Percentiles rank a stretch among this genome's conserved stretches.
Conservation (phyloP, 345 rosid species). For the Sisymbrium altissimum region DNA sequence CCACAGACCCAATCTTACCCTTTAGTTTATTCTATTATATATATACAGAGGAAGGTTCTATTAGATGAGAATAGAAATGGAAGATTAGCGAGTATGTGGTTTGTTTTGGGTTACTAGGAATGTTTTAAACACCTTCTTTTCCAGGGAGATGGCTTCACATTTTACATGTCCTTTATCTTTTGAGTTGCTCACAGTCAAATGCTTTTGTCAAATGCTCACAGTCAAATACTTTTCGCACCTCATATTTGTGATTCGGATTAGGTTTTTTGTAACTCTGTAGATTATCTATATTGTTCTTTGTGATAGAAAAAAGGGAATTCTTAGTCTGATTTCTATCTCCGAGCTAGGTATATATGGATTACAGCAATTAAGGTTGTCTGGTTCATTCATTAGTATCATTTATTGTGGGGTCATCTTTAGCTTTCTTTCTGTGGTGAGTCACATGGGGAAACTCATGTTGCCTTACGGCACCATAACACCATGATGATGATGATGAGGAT, state of each 20-base stretch:
- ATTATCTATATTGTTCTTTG: not conserved
- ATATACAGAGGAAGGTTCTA: not conserved
- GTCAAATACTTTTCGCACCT: not conserved
- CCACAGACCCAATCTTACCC: too few relatives aligned
- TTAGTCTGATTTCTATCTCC: not conserved
- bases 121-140: not conserved
- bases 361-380: not conserved
- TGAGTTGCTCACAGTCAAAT: not conserved
- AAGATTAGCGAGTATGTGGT: not conserved
- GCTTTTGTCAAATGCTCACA: not conserved
- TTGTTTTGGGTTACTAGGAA: conserved; percentile 3
- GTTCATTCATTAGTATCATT: conserved; percentile 16
- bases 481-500: conserved; percentile 19
- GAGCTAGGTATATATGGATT: not conserved
- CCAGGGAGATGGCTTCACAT: not conserved
- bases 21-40: too few relatives aligned
- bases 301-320: not conserved
- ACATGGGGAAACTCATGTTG: conserved; percentile 34
- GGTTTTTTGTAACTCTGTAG: not conserved
- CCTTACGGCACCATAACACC: conserved; percentile 8
- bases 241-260: not conserved
- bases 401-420: conserved; percentile 14
- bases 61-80: not conserved
- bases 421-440: conserved; percentile 15
- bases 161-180: not conserved